These are phyloP conservation scores for Rosa rugosa DNA, from an alignment of 306 rosid genomes.

Conservation along the genomic window DNA sequence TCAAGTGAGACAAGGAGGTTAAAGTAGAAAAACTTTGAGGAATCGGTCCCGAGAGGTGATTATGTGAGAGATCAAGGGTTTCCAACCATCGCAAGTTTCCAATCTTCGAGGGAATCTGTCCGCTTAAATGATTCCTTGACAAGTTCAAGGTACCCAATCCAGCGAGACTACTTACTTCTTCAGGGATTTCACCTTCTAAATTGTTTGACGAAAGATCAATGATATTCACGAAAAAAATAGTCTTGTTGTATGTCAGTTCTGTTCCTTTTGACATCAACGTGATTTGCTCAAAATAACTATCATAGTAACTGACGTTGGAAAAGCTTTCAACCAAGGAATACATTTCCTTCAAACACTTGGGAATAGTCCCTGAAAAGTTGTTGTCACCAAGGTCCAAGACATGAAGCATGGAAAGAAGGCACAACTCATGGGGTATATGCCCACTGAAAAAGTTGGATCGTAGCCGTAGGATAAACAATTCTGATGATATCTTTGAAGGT, in stretches of 20 bases:
- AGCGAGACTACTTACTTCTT: background rate
- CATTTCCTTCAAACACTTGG: background rate
- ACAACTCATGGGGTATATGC: background rate
- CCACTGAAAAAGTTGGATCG: background rate
- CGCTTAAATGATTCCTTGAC: background rate
- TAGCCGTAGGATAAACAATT: background rate
- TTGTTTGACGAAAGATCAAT: conserved; percentile 2
- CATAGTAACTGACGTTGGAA: no score
- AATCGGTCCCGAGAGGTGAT: background rate
- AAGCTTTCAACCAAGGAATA: no score
- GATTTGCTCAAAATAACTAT: no score
- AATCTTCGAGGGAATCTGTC: background rate
- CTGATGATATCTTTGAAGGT: background rate
- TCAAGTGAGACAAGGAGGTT: background rate
- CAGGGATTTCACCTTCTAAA: background rate
- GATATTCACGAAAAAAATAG: background rate
- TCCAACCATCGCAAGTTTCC: background rate
- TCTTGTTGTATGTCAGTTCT: background rate
- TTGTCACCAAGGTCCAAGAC: background rate
- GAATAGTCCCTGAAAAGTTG: background rate
- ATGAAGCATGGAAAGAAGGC: background rate
- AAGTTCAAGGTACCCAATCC: background rate
- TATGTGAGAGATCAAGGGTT: conserved; percentile 3
- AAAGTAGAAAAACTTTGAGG: background rate
- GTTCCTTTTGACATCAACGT: background rate